Percentiles rank a stretch among this genome's conserved stretches.
phyloP scores from a whole-genome alignment of 164 flowering plant species.

The Santalum album region DNA sequence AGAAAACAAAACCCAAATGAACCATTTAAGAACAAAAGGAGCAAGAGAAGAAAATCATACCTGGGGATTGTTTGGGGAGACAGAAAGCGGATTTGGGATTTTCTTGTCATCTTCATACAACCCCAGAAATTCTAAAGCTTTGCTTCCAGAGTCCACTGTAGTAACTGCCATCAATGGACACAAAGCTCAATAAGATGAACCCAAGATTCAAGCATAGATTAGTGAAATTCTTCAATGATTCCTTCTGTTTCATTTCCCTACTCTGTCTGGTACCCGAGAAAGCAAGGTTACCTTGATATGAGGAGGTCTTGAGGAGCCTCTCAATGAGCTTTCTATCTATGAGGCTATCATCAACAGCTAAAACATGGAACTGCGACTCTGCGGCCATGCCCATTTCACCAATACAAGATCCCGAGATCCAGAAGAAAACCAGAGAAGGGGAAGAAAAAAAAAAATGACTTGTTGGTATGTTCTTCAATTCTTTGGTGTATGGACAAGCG shows the following conservation, averaged over 20 bases:
- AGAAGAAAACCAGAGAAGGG: background rate
- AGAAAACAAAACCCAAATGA: background rate
- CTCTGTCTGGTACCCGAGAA: background rate
- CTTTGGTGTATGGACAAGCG: too few species aligned
- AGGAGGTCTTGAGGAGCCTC: conserved; percentile 26
- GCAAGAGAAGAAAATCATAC: conserved; percentile 9
- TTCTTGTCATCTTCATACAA: conserved; percentile 25
- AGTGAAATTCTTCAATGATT: too few species aligned
- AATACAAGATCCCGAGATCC: background rate
- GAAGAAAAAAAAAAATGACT: background rate
- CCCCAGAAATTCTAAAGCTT: conserved; percentile 56
- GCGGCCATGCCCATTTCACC: conserved; percentile 16
- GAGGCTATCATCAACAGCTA: conserved; percentile 30
- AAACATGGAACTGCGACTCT: conserved; percentile 25
- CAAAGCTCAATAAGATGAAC: background rate
- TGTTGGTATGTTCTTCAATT: background rate
- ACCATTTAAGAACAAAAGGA: background rate
- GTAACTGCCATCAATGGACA: conserved; percentile 29
- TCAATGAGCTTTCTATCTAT: conserved; percentile 27
- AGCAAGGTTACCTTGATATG: conserved; percentile 19
- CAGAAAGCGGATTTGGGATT: conserved; percentile 23
- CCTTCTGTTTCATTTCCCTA: background rate
- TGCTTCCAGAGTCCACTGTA: conserved; percentile 57
- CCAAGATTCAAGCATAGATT: background rate
- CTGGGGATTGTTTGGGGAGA: conserved; percentile 33